Evolutionary conservation across 768 basidiomycete species (phyloP).

Genomic region (Mrakia hoshinonis): DNA sequence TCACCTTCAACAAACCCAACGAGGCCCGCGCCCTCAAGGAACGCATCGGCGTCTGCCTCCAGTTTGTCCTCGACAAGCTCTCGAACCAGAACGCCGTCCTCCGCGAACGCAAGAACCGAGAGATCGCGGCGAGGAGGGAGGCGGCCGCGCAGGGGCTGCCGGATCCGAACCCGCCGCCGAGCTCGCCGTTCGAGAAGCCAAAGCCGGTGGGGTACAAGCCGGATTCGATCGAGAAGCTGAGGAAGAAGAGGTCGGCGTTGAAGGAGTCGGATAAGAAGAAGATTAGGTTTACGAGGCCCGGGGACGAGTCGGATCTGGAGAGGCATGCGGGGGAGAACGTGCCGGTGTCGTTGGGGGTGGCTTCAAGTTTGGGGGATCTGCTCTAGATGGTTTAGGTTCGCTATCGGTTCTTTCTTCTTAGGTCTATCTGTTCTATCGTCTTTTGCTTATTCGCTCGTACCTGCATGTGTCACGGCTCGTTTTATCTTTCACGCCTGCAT

Average conservation of each 20-base stretch:
- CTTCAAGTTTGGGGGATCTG: background rate
- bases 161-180: background rate
- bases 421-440: background rate
- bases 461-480: too few relatives aligned
- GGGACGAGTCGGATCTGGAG: conserved; percentile 14
- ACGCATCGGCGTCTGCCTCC: conserved; percentile 8
- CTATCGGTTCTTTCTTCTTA: background rate
- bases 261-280: background rate
- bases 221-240: conserved; percentile 5
- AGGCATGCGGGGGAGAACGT: conserved; percentile 12
- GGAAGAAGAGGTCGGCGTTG: background rate
- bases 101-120: background rate
- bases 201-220: background rate
- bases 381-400: background rate
- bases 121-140: background rate
- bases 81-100: conserved; percentile 13
- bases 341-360: background rate
- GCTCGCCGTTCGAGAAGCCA: background rate
- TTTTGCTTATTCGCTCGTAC: background rate
- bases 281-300: conserved; percentile 12
- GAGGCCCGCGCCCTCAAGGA: conserved; percentile 51
- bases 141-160: background rate
- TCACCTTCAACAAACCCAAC: conserved; percentile 56
- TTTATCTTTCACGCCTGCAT: background rate
- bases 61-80: conserved; percentile 24